These are phyloP conservation scores for Polyrhizophydium stewartii DNA, from an alignment of 371 early-diverging fungal genomes.

Conservation along the genomic window DNA sequence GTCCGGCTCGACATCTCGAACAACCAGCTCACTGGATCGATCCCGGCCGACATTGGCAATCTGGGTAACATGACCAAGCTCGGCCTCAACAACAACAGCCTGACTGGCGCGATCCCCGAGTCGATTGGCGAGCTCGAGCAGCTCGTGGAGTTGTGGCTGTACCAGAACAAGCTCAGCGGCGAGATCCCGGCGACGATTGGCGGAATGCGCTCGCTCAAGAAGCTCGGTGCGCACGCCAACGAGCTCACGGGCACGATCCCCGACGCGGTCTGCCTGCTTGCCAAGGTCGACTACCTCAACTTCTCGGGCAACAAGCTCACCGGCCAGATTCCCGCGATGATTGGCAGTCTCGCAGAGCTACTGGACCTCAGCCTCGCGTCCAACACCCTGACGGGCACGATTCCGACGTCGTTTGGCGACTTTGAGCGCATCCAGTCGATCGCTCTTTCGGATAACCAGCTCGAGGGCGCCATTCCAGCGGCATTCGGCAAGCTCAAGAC, in stretches of 20 bases:
- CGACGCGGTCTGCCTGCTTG: too few species aligned
- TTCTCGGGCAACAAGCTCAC: neutral
- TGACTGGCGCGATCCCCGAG: neutral
- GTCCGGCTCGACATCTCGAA: neutral
- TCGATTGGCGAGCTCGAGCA: neutral
- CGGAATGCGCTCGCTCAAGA: neutral
- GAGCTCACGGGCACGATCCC: too few species aligned
- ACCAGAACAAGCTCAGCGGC: neutral
- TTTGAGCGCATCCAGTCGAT: neutral
- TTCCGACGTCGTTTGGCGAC: neutral
- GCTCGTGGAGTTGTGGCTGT: neutral
- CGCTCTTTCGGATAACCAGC: neutral
- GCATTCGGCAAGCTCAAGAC: neutral
- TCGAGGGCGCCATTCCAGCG: neutral
- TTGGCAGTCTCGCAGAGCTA: neutral
- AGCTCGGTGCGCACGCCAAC: neutral
- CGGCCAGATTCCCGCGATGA: neutral
- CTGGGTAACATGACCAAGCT: neutral
- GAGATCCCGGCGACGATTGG: neutral
- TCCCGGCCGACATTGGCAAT: constrained; percentile 5
- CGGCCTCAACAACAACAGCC: neutral
- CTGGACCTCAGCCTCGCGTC: neutral
- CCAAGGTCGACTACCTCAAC: neutral
- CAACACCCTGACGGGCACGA: neutral
- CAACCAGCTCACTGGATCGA: constrained; percentile 5